A percentile compares a stretch with the other conserved stretches of the same genome.
Conservation (phyloP, 805 yeast genomes). For the Wickerhamomyces canadensis region DNA sequence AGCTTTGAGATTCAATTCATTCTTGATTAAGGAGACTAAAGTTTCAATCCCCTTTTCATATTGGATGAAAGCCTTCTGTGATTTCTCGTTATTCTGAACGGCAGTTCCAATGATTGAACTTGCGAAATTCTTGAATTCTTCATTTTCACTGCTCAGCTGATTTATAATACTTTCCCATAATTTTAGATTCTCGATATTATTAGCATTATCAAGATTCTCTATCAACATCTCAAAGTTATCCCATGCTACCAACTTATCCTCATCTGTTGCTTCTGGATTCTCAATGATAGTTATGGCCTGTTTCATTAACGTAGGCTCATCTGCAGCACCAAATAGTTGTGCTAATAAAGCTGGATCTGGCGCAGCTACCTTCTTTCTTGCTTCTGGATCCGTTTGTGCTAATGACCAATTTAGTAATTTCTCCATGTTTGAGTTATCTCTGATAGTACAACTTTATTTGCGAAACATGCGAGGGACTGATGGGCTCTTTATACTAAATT, state of each 20-base stretch:
- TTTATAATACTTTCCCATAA: slow-evolving; percentile 73
- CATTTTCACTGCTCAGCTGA: slow-evolving; percentile 39
- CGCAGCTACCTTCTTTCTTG: slow-evolving; percentile 53
- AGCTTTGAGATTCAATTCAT: slow-evolving; percentile 48
- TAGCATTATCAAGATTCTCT: slow-evolving; percentile 92
- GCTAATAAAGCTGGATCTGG: slow-evolving; percentile 79
- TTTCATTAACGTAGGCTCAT: slow-evolving; percentile 85
- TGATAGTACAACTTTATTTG: too few relatives aligned
- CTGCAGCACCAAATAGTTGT: slow-evolving; percentile 72
- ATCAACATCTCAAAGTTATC: slow-evolving; percentile 92
- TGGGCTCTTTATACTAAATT: neutral
- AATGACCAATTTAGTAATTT: slow-evolving; percentile 92
- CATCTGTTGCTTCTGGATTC: slow-evolving; percentile 53
- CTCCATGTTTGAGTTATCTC: too few relatives aligned
- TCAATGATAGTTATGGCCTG: slow-evolving; percentile 60
- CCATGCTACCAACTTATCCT: slow-evolving; percentile 66
- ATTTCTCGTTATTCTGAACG: slow-evolving; percentile 79
- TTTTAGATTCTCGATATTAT: slow-evolving; percentile 76
- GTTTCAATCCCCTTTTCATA: slow-evolving; percentile 41
- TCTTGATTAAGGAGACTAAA: slow-evolving; percentile 37
- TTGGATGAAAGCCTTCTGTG: slow-evolving; percentile 63
- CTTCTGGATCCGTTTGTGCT: slow-evolving; percentile 69
- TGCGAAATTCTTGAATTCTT: slow-evolving; percentile 49
- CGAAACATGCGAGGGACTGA: too few relatives aligned
- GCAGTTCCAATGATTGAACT: slow-evolving; percentile 84